These are phyloP conservation scores for Coniferiporia weirii DNA, from an alignment of 1,284 basidiomycete species.

Conservation along the genomic window DNA sequence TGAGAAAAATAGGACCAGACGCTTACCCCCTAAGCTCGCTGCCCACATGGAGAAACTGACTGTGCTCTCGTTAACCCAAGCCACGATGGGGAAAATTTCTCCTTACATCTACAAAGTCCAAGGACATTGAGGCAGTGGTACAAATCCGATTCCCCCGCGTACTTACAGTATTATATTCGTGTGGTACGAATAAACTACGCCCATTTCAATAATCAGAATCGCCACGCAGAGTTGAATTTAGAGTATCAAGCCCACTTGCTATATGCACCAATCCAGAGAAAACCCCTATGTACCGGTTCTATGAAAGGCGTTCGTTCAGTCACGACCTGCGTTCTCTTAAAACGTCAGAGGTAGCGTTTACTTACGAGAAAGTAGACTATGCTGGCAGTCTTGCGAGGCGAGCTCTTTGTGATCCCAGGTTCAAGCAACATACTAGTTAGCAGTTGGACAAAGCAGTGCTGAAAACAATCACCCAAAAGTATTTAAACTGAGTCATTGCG, in stretches of 20 bases:
- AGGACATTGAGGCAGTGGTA: background rate
- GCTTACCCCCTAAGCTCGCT: background rate
- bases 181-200: background rate
- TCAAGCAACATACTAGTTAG: too few species aligned
- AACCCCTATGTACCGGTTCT: constrained; percentile 8
- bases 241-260: background rate
- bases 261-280: background rate
- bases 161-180: background rate
- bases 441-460: background rate
- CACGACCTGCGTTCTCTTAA: background rate
- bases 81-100: background rate
- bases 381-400: background rate
- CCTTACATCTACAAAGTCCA: background rate
- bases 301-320: background rate
- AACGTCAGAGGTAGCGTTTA: background rate
- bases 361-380: background rate
- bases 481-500: background rate
- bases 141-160: background rate
- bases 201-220: too few species aligned
- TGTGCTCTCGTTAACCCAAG: background rate
- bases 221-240: background rate
- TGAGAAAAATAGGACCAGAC: background rate
- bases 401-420: background rate
- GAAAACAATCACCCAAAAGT: background rate
- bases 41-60: background rate